phyloP scores from a whole-genome alignment of 2,329 filamentous ascomycete species.

The Nigrospora oryzae region DNA sequence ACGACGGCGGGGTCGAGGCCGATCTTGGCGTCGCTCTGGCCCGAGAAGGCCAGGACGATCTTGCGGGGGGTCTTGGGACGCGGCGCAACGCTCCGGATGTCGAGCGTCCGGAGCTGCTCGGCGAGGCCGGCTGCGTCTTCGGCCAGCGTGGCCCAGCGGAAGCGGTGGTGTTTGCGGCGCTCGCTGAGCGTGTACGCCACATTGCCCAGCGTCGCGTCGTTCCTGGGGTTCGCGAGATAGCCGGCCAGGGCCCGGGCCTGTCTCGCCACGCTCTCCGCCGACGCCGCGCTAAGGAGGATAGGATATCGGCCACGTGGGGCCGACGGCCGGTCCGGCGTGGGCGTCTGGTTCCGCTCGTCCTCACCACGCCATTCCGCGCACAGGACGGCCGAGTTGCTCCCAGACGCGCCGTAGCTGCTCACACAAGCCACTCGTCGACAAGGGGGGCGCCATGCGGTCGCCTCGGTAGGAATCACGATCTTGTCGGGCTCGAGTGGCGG shows the following conservation, averaged over 20 bases:
- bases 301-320: neutral
- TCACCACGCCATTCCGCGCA: neutral
- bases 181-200: neutral
- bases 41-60: neutral
- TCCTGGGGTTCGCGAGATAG: neutral
- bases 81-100: neutral
- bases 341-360: no score
- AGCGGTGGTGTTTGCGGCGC: neutral
- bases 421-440: slow-evolving; percentile 21
- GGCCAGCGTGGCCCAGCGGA: neutral
- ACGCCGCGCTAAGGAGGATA: neutral
- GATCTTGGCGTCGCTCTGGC: neutral
- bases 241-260: neutral
- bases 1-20: neutral
- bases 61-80: neutral
- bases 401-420: slow-evolving; percentile 27
- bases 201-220: neutral
- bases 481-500: slow-evolving; percentile 6
- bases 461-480: slow-evolving; percentile 7
- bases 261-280: neutral
- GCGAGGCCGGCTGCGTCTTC: neutral
- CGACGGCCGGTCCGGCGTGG: neutral
- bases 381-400: slow-evolving; percentile 21
- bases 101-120: neutral
- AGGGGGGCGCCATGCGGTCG: slow-evolving; percentile 14